phyloP scores from a whole-genome alignment of 257 asterid genomes.

The Solanum gandarillasii region DNA sequence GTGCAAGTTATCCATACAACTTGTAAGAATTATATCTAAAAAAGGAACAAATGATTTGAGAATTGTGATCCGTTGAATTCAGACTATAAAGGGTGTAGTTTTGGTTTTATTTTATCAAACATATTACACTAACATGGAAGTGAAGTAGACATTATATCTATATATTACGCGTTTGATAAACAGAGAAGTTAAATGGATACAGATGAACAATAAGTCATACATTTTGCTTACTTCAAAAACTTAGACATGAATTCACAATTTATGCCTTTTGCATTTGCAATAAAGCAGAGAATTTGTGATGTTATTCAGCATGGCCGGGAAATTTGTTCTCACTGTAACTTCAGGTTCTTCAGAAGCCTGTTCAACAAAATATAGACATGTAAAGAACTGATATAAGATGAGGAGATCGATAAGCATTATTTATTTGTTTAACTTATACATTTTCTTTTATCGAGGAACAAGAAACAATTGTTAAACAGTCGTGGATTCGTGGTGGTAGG shows the following conservation, averaged over 20 bases:
- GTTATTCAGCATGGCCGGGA: background rate
- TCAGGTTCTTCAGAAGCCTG: conserved; percentile 71
- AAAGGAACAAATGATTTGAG: background rate
- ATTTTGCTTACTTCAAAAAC: background rate
- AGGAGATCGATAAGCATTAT: background rate
- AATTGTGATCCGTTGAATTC: background rate
- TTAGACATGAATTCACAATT: background rate
- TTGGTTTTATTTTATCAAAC: background rate
- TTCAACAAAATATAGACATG: background rate
- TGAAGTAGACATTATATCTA: background rate
- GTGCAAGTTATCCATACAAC: too few species aligned
- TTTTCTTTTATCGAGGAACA: background rate
- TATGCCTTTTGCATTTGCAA: background rate
- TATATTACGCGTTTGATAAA: background rate
- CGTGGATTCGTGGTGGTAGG: background rate
- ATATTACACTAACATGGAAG: background rate
- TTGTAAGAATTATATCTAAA: too few species aligned
- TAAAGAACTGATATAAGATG: background rate
- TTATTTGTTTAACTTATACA: background rate
- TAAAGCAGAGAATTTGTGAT: background rate
- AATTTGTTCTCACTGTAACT: conserved; percentile 24
- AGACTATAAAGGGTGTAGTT: background rate
- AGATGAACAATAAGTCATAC: background rate
- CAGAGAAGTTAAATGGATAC: background rate
- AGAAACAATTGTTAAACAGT: too few species aligned